Percentiles rank a stretch among this genome's conserved stretches.
These are phyloP conservation scores for Fragilariopsis cylindrus DNA, from an alignment of 108 stramenopile species.

Conservation along the genomic window DNA sequence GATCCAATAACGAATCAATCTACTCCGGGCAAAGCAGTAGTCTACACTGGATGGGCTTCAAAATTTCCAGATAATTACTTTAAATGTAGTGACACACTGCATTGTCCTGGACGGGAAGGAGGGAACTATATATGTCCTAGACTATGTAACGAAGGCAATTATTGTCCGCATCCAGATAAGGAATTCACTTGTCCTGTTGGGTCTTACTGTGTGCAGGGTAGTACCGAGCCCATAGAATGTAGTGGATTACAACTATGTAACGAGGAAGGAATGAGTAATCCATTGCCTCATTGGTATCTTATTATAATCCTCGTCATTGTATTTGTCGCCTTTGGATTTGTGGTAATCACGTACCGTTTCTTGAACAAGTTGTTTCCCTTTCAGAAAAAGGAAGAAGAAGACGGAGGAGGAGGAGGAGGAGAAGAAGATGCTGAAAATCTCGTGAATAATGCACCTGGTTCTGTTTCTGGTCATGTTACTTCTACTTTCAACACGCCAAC, in stretches of 20 bases:
- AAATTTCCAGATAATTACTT: conserved; percentile 2
- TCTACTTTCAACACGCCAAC: no score
- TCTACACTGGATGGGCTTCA: neutral
- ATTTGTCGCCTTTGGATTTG: neutral
- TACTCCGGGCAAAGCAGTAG: neutral
- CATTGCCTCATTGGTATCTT: neutral
- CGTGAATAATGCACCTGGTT: no score
- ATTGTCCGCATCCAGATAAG: conserved; percentile 6
- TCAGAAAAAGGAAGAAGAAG: neutral
- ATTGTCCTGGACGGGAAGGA: conserved; percentile 9
- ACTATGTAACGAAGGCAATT: neutral
- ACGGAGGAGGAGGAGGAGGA: neutral
- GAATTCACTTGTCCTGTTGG: conserved; percentile 6
- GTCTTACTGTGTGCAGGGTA: neutral
- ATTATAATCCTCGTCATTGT: neutral
- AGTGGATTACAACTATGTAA: neutral
- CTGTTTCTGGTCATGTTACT: no score
- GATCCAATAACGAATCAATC: neutral
- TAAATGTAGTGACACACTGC: neutral
- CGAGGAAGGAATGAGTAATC: neutral
- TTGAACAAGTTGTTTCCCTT: neutral
- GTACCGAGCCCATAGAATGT: conserved; percentile 4
- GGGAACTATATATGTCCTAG: neutral
- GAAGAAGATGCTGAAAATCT: neutral
- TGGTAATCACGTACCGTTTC: neutral